Evolutionary conservation across 345 rosid species (phyloP).

Genomic region (Camelina hispida): DNA sequence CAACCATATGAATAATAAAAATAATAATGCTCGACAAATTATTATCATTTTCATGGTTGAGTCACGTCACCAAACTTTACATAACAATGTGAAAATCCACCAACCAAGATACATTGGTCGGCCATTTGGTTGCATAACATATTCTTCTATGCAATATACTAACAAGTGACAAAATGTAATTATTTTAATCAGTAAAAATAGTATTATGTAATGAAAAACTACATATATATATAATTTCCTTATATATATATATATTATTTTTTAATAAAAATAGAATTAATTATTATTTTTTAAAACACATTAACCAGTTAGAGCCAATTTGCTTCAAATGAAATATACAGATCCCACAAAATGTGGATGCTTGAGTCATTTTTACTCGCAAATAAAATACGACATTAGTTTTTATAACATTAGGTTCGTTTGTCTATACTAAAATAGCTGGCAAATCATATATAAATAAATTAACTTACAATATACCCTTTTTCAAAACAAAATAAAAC

Average conservation of each 20-base stretch:
- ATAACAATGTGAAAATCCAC: conserved; percentile 43
- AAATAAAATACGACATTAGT: background rate
- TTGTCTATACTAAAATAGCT: background rate
- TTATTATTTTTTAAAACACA: too few relatives aligned
- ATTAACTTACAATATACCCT: background rate
- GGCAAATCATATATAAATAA: conserved; percentile 8
- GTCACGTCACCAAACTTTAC: conserved; percentile 38
- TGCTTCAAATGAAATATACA: conserved; percentile 25
- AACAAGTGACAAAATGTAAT: background rate
- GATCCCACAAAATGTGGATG: conserved; percentile 34
- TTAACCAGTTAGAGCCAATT: conserved; percentile 3
- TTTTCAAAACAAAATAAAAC: too few relatives aligned
- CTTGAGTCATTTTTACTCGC: conserved; percentile 33
- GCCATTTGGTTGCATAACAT: conserved; percentile 42
- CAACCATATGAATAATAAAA: background rate
- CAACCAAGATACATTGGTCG: conserved; percentile 44
- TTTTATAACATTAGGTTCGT: background rate
- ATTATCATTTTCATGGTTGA: conserved; percentile 20
- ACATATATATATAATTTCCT: too few relatives aligned
- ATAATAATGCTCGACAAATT: background rate
- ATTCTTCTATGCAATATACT: conserved; percentile 28
- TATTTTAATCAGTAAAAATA: background rate
- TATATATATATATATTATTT: too few relatives aligned
- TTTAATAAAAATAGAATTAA: too few relatives aligned
- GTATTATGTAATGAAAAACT: background rate